Evolutionary conservation across 441 rosid genomes (phyloP).

Genomic region (Croton setiger): DNA sequence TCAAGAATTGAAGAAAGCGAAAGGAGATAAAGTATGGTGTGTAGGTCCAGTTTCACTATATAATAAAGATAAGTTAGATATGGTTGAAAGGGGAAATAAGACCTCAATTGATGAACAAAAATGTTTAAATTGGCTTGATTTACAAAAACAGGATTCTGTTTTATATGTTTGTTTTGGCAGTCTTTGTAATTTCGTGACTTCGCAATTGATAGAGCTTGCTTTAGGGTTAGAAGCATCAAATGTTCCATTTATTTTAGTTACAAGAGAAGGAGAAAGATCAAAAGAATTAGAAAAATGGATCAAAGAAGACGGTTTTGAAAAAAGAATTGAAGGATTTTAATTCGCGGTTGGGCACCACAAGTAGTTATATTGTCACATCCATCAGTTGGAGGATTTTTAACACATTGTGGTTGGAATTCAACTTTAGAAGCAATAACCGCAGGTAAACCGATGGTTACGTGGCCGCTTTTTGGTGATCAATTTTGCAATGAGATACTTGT

Average conservation of each 20-base stretch:
- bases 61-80: slow-evolving; percentile 28
- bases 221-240: slow-evolving; percentile 41
- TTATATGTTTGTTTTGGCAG: slow-evolving; percentile 52
- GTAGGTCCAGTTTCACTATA: slow-evolving; percentile 43
- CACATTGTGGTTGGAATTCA: slow-evolving; percentile 40
- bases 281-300: slow-evolving; percentile 28
- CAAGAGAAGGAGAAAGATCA: slow-evolving; percentile 17
- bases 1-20: slow-evolving; percentile 23
- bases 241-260: slow-evolving; percentile 49
- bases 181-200: slow-evolving; percentile 11
- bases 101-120: slow-evolving; percentile 29
- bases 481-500: slow-evolving; percentile 34
- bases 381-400: slow-evolving; percentile 31
- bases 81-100: slow-evolving; percentile 27
- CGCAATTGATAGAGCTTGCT: slow-evolving; percentile 43
- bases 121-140: slow-evolving; percentile 43
- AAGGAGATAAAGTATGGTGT: slow-evolving; percentile 36
- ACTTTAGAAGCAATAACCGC: slow-evolving; percentile 21
- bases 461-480: slow-evolving; percentile 34
- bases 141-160: slow-evolving; percentile 36
- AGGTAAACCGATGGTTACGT: slow-evolving; percentile 30
- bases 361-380: slow-evolving; percentile 29
- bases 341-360: slow-evolving; percentile 36
- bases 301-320: slow-evolving; percentile 29
- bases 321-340: slow-evolving; percentile 22